These are phyloP conservation scores for Cyanidioschyzon merolae DNA, from an alignment of 23 red algal genomes.

Conservation along the genomic window DNA sequence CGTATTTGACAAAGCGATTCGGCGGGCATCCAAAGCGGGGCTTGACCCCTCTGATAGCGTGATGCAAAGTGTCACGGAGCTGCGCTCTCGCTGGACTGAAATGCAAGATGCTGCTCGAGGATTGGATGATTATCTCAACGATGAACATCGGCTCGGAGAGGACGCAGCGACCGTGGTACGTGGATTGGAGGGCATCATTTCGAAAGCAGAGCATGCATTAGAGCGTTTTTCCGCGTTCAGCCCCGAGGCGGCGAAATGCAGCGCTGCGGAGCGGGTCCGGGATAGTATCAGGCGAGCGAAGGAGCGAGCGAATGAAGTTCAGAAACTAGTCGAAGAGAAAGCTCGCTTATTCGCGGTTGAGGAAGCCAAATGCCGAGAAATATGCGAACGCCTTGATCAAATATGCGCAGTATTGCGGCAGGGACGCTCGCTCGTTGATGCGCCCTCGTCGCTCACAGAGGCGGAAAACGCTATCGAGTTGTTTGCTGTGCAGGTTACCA, in stretches of 20 bases:
- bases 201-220: neutral
- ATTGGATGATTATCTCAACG: neutral
- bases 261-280: neutral
- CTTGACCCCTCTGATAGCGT: neutral
- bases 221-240: neutral
- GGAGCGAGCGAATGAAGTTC: neutral
- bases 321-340: neutral
- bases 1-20: conserved; percentile 7
- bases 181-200: neutral
- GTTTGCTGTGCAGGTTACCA: conserved; percentile 29
- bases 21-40: neutral
- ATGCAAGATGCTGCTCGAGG: neutral
- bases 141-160: neutral
- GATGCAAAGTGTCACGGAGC: neutral
- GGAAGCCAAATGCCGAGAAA: neutral
- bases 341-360: neutral
- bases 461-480: conserved; percentile 19
- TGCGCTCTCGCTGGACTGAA: neutral
- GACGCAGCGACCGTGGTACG: neutral
- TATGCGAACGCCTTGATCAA: neutral
- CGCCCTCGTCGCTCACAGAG: neutral
- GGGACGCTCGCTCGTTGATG: neutral
- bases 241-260: neutral
- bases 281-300: neutral
- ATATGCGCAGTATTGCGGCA: neutral